Percentiles rank a stretch among this genome's conserved stretches.
Conservation (phyloP, 441 rosid species). For the Populus hybrid region DNA sequence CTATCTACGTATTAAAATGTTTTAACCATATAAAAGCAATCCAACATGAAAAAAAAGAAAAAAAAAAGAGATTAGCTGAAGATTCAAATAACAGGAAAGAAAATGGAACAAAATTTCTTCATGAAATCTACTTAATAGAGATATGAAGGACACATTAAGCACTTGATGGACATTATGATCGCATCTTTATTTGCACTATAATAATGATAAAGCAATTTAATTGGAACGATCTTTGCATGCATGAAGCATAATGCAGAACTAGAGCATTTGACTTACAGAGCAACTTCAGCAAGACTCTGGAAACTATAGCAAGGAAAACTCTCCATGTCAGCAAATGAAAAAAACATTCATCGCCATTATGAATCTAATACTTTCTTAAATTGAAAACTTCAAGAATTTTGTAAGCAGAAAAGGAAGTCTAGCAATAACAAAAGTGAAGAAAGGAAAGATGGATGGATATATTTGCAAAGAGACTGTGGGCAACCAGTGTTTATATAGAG, state of each 20-base stretch:
- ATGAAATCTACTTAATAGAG: not conserved
- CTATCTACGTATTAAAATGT: too few relatives aligned
- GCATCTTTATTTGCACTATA: not conserved
- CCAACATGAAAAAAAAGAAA: not conserved
- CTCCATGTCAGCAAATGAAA: not conserved
- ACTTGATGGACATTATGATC: not conserved
- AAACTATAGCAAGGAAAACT: not conserved
- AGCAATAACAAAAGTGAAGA: not conserved
- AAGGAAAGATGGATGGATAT: not conserved
- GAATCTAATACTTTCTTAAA: not conserved
- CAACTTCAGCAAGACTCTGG: not conserved
- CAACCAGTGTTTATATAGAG: not conserved
- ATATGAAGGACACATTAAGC: not conserved
- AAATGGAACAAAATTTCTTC: not conserved
- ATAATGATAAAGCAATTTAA: not conserved
- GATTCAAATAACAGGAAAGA: not conserved
- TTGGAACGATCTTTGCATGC: not conserved
- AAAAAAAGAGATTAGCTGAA: not conserved
- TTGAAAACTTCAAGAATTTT: not conserved
- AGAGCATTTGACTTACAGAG: not conserved
- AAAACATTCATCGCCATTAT: too few relatives aligned
- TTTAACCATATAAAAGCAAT: not conserved
- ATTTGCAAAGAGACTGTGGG: constrained; percentile 5
- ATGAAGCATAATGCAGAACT: not conserved
- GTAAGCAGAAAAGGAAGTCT: not conserved